Evolutionary conservation across 148 eudicot genomes (phyloP).

Genomic region (Suaeda aralocaspica): DNA sequence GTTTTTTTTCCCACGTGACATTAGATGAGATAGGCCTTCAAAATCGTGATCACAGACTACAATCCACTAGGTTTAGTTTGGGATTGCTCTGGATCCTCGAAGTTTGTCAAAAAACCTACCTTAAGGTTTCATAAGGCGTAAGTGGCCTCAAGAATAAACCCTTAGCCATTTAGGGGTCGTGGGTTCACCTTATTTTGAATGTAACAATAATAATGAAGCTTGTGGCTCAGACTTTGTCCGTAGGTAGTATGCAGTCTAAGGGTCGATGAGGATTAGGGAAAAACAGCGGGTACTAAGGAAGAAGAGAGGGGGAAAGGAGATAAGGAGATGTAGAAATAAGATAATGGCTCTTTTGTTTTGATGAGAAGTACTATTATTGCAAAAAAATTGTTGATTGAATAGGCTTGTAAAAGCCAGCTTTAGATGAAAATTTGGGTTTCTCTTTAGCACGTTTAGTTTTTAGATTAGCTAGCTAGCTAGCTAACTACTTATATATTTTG

Average conservation of each 20-base stretch:
- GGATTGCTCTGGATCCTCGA: slow-evolving; percentile 11
- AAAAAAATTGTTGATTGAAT: slow-evolving; percentile 15
- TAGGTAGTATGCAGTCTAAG: slow-evolving; percentile 8
- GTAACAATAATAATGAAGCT: background rate
- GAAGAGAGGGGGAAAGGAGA: slow-evolving; percentile 26
- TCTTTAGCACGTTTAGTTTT: slow-evolving; percentile 10
- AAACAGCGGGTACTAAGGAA: slow-evolving; percentile 20
- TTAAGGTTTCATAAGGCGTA: slow-evolving; percentile 22
- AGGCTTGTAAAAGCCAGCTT: slow-evolving; percentile 21
- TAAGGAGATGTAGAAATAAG: slow-evolving; percentile 21
- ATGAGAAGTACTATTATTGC: background rate
- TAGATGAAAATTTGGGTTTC: background rate
- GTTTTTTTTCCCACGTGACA: slow-evolving; percentile 38
- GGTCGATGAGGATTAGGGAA: slow-evolving; percentile 20
- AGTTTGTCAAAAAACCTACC: slow-evolving; percentile 56
- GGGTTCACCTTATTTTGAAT: slow-evolving; percentile 8
- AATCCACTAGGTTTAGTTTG: slow-evolving; percentile 16
- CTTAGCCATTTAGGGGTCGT: slow-evolving; percentile 54
- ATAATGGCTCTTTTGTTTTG: slow-evolving; percentile 19
- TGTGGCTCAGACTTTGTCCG: slow-evolving; percentile 8
- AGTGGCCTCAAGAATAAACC: slow-evolving; percentile 14
- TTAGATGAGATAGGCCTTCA: slow-evolving; percentile 24
- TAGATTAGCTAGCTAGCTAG: slow-evolving; percentile 2
- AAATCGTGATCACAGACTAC: slow-evolving; percentile 27
- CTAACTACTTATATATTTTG: background rate